Base-by-base conservation (phyloP, 306 rosid species). In the Sechiopsis laciniata region DNA sequence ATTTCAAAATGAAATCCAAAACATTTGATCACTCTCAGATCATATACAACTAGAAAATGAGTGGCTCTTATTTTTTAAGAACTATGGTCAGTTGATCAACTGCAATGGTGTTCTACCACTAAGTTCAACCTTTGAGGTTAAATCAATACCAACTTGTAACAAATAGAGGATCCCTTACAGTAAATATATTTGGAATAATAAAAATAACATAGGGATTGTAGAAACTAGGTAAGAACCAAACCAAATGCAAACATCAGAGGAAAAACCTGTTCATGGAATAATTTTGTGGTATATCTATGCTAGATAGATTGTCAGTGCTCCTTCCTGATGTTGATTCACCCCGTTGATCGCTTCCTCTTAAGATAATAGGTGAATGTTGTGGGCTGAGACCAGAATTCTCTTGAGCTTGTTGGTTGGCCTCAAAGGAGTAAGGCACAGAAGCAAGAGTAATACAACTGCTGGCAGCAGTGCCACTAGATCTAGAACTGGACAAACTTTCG, bases 391-490 rank as follows among this genome's bases (percentile, higher is more conserved):
- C 82, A 61, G 92, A 80, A 82, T 82, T 71, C 40, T 71, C 85
- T 52, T 85, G 91, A 68, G 48, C 67, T 80, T 51, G 85, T 81
- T 85, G 86, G 85, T 80, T 81, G 75, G 95, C 77, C 16, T 82
- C 91, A 75, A 79, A 75, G 55, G 96, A 76, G 80, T 77, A 83
- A 29, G 90, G 89, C 76, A 68, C 57, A 63, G 99, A 91, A 52
- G 74, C 74, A 50, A 70, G 59, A 80, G 95, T 89, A 79, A 76
- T 77, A 77, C 82, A 82, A 83, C 95, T 90, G 79, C 97, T 87
- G 78, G 77, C 75, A 72, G 82, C 89, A 72, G 95, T 95, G 72
- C 78, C 88, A 75, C 88, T 84, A 32, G 93, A 88, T 84, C 78
- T 83, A 77, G 87, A 78, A 83, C 99, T 91, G 58, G 62, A 82